Evolutionary conservation across 495 filamentous ascomycete species (phyloP).

Genomic region (Barbatosphaeria neglecta): DNA sequence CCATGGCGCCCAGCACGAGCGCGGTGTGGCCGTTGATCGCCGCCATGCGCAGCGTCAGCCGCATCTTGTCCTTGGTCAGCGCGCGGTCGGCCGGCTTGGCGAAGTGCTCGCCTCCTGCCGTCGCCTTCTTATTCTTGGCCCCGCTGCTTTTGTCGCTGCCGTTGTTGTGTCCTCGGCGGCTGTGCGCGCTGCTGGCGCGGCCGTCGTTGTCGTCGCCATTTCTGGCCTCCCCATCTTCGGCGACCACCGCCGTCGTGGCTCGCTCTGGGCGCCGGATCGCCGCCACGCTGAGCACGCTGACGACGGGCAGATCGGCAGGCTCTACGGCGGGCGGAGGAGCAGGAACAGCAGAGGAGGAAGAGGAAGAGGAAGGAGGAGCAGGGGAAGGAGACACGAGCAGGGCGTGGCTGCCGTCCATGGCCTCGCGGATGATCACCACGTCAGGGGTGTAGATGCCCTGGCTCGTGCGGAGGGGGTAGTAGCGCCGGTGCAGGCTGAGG

Average conservation of each 20-base stretch:
- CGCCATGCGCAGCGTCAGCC: slow-evolving; percentile 42
- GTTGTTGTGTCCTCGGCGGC: too few relatives aligned
- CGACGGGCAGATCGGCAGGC: slow-evolving; percentile 26
- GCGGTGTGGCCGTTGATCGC: slow-evolving; percentile 37
- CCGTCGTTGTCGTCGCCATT: too few relatives aligned
- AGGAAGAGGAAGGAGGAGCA: neutral
- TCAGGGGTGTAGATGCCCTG: slow-evolving; percentile 45
- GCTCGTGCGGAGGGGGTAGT: slow-evolving; percentile 37
- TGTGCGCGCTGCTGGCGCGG: too few relatives aligned
- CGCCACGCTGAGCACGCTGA: slow-evolving; percentile 47
- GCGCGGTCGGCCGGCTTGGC: slow-evolving; percentile 20
- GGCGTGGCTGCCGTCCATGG: slow-evolving; percentile 2
- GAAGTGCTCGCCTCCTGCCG: slow-evolving; percentile 20
- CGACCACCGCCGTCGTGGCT: slow-evolving; percentile 8
- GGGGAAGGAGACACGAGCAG: neutral
- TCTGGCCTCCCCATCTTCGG: neutral
- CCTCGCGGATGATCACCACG: slow-evolving; percentile 43
- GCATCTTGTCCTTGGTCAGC: slow-evolving; percentile 48
- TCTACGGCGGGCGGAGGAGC: slow-evolving; percentile 1
- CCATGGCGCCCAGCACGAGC: slow-evolving; percentile 52
- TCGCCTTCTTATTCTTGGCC: too few relatives aligned
- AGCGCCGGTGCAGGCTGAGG: slow-evolving; percentile 31
- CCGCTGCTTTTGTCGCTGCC: too few relatives aligned
- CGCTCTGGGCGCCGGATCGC: slow-evolving; percentile 30
- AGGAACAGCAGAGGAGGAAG: neutral